Base-by-base conservation (phyloP, 108 stramenopile genomes). In the Nitzschia sp. region DNA sequence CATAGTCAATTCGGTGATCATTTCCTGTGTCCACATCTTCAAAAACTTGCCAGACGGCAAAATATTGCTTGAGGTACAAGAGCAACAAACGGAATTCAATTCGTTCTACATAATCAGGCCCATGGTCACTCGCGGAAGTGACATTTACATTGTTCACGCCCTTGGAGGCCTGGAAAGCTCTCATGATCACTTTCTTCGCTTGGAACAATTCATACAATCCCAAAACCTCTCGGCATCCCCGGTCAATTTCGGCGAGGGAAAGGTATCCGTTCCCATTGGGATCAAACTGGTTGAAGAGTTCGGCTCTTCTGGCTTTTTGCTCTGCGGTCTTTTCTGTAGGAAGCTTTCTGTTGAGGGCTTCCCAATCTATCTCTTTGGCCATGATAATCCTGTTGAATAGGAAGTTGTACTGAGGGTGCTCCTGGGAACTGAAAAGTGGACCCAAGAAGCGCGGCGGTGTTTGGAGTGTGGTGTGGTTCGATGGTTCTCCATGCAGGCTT, bases 241-340 rank as follows among this genome's bases (percentile, higher is more conserved):
- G 37, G 24, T 73, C 62, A 22, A 66, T 34, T 61, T 73, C 72
- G 10, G 72, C 72, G 34, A 73, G 51, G 17, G 66, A 67, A 20
- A 73, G 43, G 29, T 66, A 66, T 61, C 66, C 73, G n/a, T 68
- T 67, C 43, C 73, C 65, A 56, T 75, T 67, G 6, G 57, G 67
- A 61, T 75, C 73, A 69, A 75, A 75, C 6, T 17, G n/a, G 20
- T 38, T 19, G 39, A 69, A 75, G 8, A 75, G 37, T 37, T 75
- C 61, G 9, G 44, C 15, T 12, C 73, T 50, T 24, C 51, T 41
- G 10, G 55, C 65, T 46, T 69, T 68, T 19, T 58, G 39, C 21
- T 75, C 66, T 21, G 17, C 66, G 0, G 73, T 75, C 67, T 69
- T 75, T 44, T 75, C 73, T 0, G 54, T 63, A 6, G 73, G 73